Evolutionary conservation across 257 asterid species (phyloP).

Genomic region (Rehmannia glutinosa): DNA sequence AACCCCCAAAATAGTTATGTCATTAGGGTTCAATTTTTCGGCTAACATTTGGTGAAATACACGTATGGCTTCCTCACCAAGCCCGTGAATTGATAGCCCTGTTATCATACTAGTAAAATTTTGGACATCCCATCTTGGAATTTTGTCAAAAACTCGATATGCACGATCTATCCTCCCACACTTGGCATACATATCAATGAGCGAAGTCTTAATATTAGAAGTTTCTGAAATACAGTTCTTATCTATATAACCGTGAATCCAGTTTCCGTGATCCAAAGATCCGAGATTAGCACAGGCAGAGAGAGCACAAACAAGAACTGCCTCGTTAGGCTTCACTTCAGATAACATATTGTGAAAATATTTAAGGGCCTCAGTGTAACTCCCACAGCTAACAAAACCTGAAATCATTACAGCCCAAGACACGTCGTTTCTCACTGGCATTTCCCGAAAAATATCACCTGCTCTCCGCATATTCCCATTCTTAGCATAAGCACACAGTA

Average conservation of each 20-base stretch:
- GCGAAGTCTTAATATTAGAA: constrained; percentile 55
- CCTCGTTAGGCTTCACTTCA: constrained; percentile 61
- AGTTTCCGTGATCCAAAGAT: constrained; percentile 59
- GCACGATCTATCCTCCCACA: constrained; percentile 70
- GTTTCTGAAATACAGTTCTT: constrained; percentile 26
- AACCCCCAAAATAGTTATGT: constrained; percentile 59
- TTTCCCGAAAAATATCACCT: constrained; percentile 32
- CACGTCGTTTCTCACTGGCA: constrained; percentile 69
- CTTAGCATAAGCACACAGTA: constrained; percentile 55
- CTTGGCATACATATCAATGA: constrained; percentile 82
- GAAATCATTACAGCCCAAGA: constrained; percentile 79
- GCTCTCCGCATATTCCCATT: constrained; percentile 49
- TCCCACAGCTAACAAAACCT: constrained; percentile 52
- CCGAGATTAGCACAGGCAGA: constrained; percentile 88
- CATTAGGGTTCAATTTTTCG: constrained; percentile 49
- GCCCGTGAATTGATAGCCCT: constrained; percentile 65
- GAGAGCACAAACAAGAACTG: constrained; percentile 71
- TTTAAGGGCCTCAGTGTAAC: constrained; percentile 41
- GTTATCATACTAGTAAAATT: constrained; percentile 73
- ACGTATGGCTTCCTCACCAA: constrained; percentile 46
- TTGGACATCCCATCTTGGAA: constrained; percentile 39
- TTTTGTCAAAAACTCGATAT: constrained; percentile 35
- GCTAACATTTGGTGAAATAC: constrained; percentile 53
- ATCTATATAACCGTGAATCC: constrained; percentile 49
- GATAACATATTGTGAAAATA: constrained; percentile 45